Evolutionary conservation across 2,329 filamentous ascomycete species (phyloP).

Genomic region (Epichloe festucae): DNA sequence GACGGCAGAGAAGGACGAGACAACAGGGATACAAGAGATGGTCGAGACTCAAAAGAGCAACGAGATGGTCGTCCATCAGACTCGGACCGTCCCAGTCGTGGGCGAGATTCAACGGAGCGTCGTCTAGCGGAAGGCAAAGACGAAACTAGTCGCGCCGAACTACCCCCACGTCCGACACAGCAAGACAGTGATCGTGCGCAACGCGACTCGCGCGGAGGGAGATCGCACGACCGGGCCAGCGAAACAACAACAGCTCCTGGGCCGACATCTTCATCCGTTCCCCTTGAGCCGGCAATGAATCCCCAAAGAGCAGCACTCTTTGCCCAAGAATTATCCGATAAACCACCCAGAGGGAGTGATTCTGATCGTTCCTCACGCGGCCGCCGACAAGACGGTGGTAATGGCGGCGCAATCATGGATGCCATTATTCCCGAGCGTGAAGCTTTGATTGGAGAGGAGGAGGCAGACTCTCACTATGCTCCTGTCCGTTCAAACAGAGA

Average conservation of each 20-base stretch:
- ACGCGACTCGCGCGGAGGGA: constrained; percentile 17
- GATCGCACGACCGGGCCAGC: constrained; percentile 16
- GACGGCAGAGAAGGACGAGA: constrained; percentile 21
- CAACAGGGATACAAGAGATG: constrained; percentile 25
- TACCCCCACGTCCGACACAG: constrained; percentile 25
- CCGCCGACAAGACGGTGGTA: constrained; percentile 13
- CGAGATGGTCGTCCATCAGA: constrained; percentile 27
- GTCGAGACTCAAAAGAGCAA: constrained; percentile 21
- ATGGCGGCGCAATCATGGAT: constrained; percentile 17
- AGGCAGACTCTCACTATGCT: constrained; percentile 16
- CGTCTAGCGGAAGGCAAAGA: constrained; percentile 24
- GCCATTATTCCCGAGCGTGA: constrained; percentile 36
- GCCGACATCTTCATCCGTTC: constrained; percentile 12
- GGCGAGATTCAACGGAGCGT: constrained; percentile 32
- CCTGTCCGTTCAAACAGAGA: constrained; percentile 28
- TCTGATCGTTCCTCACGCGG: constrained; percentile 16
- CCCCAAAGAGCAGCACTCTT: constrained; percentile 41
- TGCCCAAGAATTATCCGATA: constrained; percentile 20
- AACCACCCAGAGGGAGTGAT: constrained; percentile 15
- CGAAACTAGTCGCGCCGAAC: constrained; percentile 15
- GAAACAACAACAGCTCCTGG: constrained; percentile 19
- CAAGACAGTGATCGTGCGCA: constrained; percentile 29
- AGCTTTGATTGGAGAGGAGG: constrained; percentile 28
- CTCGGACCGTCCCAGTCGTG: constrained; percentile 25
- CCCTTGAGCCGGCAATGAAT: constrained; percentile 37